phyloP scores from a whole-genome alignment of 805 yeast genomes.

The Metschnikowia colocasiae region DNA sequence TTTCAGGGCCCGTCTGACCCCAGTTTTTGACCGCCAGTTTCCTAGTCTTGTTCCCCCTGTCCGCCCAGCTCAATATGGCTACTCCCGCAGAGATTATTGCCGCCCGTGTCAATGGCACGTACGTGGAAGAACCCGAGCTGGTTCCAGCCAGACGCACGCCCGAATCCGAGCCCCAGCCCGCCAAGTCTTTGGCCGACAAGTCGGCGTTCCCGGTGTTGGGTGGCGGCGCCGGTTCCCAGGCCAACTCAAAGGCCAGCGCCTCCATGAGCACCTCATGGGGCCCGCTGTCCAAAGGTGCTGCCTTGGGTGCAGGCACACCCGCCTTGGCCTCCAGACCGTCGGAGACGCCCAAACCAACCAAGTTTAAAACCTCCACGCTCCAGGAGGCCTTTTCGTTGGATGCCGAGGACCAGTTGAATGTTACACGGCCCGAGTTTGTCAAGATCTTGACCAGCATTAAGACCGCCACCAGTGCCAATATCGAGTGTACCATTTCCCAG shows the following conservation, averaged over 20 bases:
- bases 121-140: constrained; percentile 14
- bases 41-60: not conserved
- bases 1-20: not conserved
- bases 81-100: constrained; percentile 50
- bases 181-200: constrained; percentile 48
- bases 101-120: constrained; percentile 37
- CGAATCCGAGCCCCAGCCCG: constrained; percentile 16
- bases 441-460: constrained; percentile 64
- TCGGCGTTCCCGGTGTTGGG: constrained; percentile 67
- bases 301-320: constrained; percentile 16
- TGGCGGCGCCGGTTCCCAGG: constrained; percentile 26
- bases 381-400: constrained; percentile 80
- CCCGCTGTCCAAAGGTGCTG: constrained; percentile 26
- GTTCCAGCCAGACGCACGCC: constrained; percentile 2
- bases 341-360: constrained; percentile 18
- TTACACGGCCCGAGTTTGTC: constrained; percentile 61
- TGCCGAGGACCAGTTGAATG: constrained; percentile 61
- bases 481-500: constrained; percentile 80
- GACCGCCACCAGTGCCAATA: constrained; percentile 55
- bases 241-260: constrained; percentile 11
- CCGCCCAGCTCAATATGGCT: constrained; percentile 25
- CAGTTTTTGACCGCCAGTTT: constrained; percentile 4
- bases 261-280: constrained; percentile 41
- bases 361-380: constrained; percentile 49
- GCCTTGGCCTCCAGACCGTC: constrained; percentile 9